phyloP scores from a whole-genome alignment of 805 yeast genomes.

The Brettanomyces anomalus region DNA sequence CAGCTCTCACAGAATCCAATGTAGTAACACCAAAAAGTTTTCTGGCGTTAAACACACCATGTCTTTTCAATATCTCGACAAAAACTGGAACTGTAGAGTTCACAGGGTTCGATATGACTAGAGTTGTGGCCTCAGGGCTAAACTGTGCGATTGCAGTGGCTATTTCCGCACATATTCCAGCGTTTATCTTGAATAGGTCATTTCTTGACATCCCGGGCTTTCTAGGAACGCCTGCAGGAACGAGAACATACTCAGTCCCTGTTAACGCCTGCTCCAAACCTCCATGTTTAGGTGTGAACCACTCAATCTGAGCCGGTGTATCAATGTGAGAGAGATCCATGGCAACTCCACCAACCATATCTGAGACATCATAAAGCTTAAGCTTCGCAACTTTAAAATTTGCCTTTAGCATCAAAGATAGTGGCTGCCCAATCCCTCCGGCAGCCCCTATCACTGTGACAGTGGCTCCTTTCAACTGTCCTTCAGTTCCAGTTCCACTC shows the following conservation, averaged over 20 bases:
- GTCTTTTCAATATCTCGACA: constrained; percentile 64
- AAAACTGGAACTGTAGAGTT: constrained; percentile 90
- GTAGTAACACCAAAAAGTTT: constrained; percentile 84
- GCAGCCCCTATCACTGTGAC: constrained; percentile 88
- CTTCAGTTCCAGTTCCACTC: not conserved
- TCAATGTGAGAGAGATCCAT: constrained; percentile 47
- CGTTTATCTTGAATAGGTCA: constrained; percentile 51
- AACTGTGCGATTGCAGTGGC: constrained; percentile 64
- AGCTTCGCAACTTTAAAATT: constrained; percentile 36
- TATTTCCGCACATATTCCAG: constrained; percentile 62
- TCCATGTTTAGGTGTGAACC: constrained; percentile 28
- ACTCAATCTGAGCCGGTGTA: constrained; percentile 35
- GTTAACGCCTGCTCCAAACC: constrained; percentile 33
- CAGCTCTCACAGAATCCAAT: constrained; percentile 80
- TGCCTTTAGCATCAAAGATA: constrained; percentile 41
- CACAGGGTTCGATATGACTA: constrained; percentile 88
- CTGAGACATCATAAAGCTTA: constrained; percentile 43
- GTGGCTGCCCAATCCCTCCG: constrained; percentile 61
- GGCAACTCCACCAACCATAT: constrained; percentile 45
- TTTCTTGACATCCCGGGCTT: constrained; percentile 62
- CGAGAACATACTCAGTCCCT: constrained; percentile 40
- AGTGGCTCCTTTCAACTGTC: constrained; percentile 8
- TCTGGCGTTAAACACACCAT: constrained; percentile 60
- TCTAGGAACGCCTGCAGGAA: constrained; percentile 58
- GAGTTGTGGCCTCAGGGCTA: constrained; percentile 68